phyloP scores from a whole-genome alignment of 495 filamentous ascomycete species.

The Penicillium crystallinum region DNA sequence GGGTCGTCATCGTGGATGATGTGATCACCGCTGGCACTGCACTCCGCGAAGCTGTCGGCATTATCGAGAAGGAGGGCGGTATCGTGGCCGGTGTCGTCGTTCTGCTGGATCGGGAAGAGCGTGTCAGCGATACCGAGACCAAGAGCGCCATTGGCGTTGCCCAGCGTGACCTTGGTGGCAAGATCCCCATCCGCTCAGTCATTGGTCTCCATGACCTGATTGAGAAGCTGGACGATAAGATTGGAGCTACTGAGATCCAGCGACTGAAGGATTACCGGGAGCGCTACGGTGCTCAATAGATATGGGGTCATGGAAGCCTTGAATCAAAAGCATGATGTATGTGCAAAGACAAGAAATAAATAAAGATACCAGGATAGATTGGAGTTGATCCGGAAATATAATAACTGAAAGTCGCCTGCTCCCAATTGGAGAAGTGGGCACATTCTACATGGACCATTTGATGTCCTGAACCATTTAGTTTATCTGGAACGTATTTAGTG shows the following conservation, averaged over 20 bases:
- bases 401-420: background rate
- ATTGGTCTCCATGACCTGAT: conserved; percentile 72
- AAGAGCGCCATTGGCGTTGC: conserved; percentile 77
- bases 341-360: conserved; percentile 9
- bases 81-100: conserved; percentile 79
- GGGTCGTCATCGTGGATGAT: conserved; percentile 86
- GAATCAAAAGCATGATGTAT: conserved; percentile 19
- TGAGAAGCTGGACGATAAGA: conserved; percentile 46
- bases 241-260: conserved; percentile 57
- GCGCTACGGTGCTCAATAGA: conserved; percentile 54
- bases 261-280: conserved; percentile 71
- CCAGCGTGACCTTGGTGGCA: conserved; percentile 53
- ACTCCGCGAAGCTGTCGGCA: conserved; percentile 80
- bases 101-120: conserved; percentile 84
- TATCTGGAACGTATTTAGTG: background rate
- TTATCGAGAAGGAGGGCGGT: conserved; percentile 77
- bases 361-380: conserved; percentile 21
- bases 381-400: conserved; percentile 9
- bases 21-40: conserved; percentile 94
- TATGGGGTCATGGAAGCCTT: conserved; percentile 2
- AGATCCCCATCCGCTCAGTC: conserved; percentile 46
- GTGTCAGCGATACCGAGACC: conserved; percentile 50
- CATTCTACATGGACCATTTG: background rate
- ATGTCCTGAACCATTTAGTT: background rate
- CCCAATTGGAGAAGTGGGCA: background rate